phyloP scores from a whole-genome alignment of 2,329 filamentous ascomycete species.

The Fusarium sp. region DNA sequence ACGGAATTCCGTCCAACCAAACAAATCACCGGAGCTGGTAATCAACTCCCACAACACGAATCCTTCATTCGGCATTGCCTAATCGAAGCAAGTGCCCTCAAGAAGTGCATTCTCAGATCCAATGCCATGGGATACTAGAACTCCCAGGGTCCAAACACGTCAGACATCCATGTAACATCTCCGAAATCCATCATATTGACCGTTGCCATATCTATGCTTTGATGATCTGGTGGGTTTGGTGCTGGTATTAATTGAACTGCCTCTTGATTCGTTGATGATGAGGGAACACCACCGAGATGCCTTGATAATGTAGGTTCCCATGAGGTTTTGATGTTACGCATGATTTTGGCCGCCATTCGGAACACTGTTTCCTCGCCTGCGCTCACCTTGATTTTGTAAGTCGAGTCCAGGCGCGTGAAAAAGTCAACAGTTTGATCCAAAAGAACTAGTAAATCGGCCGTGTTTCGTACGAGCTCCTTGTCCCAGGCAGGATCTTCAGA shows the following conservation, averaged over 20 bases:
- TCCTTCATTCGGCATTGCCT: not conserved
- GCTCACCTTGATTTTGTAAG: slow-evolving; percentile 47
- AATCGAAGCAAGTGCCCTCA: slow-evolving; percentile 1
- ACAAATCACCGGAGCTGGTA: not conserved
- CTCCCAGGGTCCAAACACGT: slow-evolving; percentile 55
- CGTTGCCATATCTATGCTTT: slow-evolving; percentile 39
- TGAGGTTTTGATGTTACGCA: slow-evolving; percentile 49
- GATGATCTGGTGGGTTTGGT: slow-evolving; percentile 12
- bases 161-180: slow-evolving; percentile 54
- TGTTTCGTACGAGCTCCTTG: slow-evolving; percentile 51
- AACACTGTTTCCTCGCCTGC: slow-evolving; percentile 49
- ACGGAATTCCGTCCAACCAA: slow-evolving; percentile 21
- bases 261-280: slow-evolving; percentile 47
- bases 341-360: slow-evolving; percentile 51
- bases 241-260: slow-evolving; percentile 23
- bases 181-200: slow-evolving; percentile 49
- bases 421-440: slow-evolving; percentile 51
- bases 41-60: not conserved
- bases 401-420: slow-evolving; percentile 45
- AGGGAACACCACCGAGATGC: slow-evolving; percentile 45
- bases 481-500: slow-evolving; percentile 58
- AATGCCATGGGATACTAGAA: slow-evolving; percentile 36
- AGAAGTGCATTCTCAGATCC: not conserved
- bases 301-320: slow-evolving; percentile 53
- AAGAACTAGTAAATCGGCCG: slow-evolving; percentile 52